phyloP scores from a whole-genome alignment of 164 flowering plant species.

The Chloranthus sessilifolius region DNA sequence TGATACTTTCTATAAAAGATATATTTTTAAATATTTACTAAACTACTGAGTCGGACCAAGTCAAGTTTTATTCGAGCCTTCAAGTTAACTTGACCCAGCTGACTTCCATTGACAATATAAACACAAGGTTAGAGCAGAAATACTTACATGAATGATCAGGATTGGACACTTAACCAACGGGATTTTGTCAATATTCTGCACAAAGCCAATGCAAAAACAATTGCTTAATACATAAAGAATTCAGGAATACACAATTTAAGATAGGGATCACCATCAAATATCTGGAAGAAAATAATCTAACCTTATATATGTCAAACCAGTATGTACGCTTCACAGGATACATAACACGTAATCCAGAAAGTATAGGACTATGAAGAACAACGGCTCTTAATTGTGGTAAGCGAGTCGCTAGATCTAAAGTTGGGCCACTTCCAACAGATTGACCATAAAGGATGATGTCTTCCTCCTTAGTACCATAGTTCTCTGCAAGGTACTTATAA shows the following conservation, averaged over 20 bases:
- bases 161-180: constrained; percentile 74
- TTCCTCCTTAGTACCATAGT: constrained; percentile 80
- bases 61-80: too few relatives aligned
- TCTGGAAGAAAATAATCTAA: constrained; percentile 14
- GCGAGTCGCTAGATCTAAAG: constrained; percentile 76
- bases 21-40: too few relatives aligned
- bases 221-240: constrained; percentile 1
- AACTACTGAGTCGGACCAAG: too few relatives aligned
- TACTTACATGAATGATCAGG: constrained; percentile 84
- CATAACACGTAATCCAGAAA: constrained; percentile 94
- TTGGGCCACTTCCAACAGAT: constrained; percentile 95
- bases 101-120: too few relatives aligned
- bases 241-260: not conserved
- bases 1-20: too few relatives aligned
- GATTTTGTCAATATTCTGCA: constrained; percentile 92
- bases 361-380: constrained; percentile 84
- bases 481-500: constrained; percentile 84
- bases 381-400: constrained; percentile 74
- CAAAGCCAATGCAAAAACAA: constrained; percentile 12
- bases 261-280: not conserved
- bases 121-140: not conserved
- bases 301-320: constrained; percentile 98
- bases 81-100: too few relatives aligned
- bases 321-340: constrained; percentile 88
- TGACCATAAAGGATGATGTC: constrained; percentile 84